Evolutionary conservation across 2,329 filamentous ascomycete genomes (phyloP), one percentile per base, ranked within the genome.

Genomic region (Fusarium sp.): DNA sequence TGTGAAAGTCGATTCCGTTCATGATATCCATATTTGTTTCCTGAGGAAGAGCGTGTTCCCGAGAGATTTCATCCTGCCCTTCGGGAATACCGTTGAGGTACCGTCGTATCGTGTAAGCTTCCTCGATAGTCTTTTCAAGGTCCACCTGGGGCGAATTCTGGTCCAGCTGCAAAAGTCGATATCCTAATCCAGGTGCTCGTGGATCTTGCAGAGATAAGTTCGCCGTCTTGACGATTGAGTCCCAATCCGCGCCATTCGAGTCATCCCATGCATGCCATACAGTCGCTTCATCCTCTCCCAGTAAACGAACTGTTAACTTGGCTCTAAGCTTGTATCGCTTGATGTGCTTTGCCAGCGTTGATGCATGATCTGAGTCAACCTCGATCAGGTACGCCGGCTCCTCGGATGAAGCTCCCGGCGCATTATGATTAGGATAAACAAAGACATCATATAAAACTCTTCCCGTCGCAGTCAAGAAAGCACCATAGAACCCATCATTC

Each of bases 11-110:
- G 71, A 99, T 91, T 27, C 89, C 96, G 49, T 88, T 87, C 86
- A 93, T 93, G 63, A 93, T 82, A 80, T 99, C 96, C 78, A 98
- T 87, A 78, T 98, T 98, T 77, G 87, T 91, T 80, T 98, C 95
- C 79, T 94, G 90, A 2, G 96, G 95, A 57, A 99, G 84, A 1
- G 93, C 90, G 20, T 86, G 82, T 69, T 92, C 92, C 62, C 85
- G 82, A 9, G 88, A 78, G 21, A 99, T 90, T 82, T 99, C 96
- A 18, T 82, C 78, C 77, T 93, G 92, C 3, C 96, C 95, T 81
- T 99, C 96, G 2, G 95, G 85, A 3, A 99, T 88, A 51, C 96
- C 96, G 58, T 88, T 85, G 30, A 96, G 80, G 74, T 96, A 96
- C 41, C 96, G 87, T 12, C 93, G 88, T 27, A 97, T 81, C 14